Base-by-base conservation (phyloP, 2,329 filamentous ascomycete species). In the Botryotinia globosa region DNA sequence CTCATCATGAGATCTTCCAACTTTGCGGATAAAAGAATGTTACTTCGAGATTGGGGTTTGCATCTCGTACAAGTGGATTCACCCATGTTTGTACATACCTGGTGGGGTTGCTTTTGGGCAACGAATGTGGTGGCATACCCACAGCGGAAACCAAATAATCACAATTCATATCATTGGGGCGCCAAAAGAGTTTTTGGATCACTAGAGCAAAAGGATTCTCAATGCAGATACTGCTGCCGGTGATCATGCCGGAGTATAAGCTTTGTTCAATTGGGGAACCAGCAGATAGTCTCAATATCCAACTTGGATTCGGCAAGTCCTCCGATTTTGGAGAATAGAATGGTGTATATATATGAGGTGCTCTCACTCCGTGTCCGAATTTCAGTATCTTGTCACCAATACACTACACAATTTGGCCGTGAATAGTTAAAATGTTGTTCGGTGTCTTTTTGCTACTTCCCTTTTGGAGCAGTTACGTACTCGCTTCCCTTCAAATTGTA, bases 401-500 rank as follows among this genome's bases (percentile, higher is more conserved):
- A 56, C 10, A 67, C 7, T 56, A 20, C n/a, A 56, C 18, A 56
- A 16, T 39, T 20, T n/a, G 5, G 48, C 18, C 3, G 12, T 7
- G 22, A 54, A 42, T 42, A 22, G 20, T 56, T n/a, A 67, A n/a
- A 56, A 67, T 67, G 65, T 22, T 67, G 9, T n/a, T 56, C 34
- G 37, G 9, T 42, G 48, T 34, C 10, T 32, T 56, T 56, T 56
- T 56, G n/a, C 65, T 67, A 56, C n/a, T 67, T 67, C 56, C 65
- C 34, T 9, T 54, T 32, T 67, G 65, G 48, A 72, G 32, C 51
- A 67, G 48, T 58, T 56, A 14, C 29, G 51, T 32, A n/a, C n/a
- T 67, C 6, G 70, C 70, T 54, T 72, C 70, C 14, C 70, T 67
- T 9, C 70, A 72, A 48, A 72, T 72, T 32, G 70, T 72, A 58